These are phyloP conservation scores for Colletotrichum musae DNA, from an alignment of 2,329 filamentous ascomycete species.

Conservation along the genomic window DNA sequence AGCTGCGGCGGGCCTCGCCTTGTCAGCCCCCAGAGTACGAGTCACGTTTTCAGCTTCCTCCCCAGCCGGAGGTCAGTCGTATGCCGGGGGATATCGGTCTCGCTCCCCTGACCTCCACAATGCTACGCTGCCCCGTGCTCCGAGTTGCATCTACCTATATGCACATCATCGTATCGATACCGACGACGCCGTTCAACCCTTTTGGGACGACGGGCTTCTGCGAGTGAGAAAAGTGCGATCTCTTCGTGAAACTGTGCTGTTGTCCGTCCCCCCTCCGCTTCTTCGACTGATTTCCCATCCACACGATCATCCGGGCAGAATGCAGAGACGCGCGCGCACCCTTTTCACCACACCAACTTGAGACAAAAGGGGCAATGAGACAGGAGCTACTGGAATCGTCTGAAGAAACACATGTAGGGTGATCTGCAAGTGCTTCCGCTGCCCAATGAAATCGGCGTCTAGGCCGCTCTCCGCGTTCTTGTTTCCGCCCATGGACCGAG, in stretches of 20 bases:
- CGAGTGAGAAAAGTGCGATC: background rate
- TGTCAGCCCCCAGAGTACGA: background rate
- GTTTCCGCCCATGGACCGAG: background rate
- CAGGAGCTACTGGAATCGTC: conserved; percentile 11
- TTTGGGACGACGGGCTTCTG: conserved; percentile 2
- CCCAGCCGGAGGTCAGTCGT: background rate
- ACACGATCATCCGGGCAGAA: background rate
- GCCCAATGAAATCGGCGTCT: background rate
- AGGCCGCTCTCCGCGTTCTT: background rate
- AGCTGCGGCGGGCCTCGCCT: background rate
- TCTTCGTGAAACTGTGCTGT: background rate
- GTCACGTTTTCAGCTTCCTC: conserved; percentile 8
- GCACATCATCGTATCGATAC: background rate
- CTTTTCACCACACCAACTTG: conserved; percentile 6
- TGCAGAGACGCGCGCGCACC: background rate
- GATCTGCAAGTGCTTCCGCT: background rate
- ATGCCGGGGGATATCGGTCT: background rate
- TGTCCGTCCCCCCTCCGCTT: background rate
- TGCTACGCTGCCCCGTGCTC: background rate
- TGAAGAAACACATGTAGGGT: background rate
- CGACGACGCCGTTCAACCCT: background rate
- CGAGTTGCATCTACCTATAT: background rate
- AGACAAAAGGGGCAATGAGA: conserved; percentile 1
- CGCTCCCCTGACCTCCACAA: background rate
- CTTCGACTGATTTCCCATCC: background rate